Conservation (phyloP, 208 protist genomes). For the Trichomonas vaginalis region DNA sequence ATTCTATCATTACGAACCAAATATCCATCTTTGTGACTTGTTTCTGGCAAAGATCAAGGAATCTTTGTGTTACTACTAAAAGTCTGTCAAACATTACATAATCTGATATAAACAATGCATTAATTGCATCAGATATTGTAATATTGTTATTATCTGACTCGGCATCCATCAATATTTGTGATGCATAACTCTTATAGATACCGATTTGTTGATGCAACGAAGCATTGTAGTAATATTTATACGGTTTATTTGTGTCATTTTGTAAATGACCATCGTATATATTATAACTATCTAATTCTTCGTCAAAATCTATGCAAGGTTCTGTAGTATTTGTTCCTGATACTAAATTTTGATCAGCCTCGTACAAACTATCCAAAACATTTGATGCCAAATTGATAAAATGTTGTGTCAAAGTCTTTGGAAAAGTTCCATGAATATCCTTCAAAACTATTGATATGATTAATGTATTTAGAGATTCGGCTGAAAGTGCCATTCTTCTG, state of each 20-base stretch:
- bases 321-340: neutral
- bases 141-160: neutral
- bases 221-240: neutral
- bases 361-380: neutral
- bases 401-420: neutral
- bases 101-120: neutral
- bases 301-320: neutral
- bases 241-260: neutral
- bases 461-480: neutral
- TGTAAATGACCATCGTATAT: neutral
- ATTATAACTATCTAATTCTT: neutral
- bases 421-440: neutral
- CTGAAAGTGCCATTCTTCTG: neutral
- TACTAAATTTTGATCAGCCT: neutral
- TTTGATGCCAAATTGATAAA: neutral
- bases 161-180: neutral
- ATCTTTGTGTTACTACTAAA: neutral
- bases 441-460: neutral
- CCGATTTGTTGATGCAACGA: neutral
- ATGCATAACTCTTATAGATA: neutral
- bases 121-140: neutral
- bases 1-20: neutral
- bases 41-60: neutral
- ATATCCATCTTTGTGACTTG: neutral
- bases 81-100: neutral